These are phyloP conservation scores for Hypholoma fasciculare DNA, from an alignment of 768 basidiomycete genomes.

Conservation along the genomic window DNA sequence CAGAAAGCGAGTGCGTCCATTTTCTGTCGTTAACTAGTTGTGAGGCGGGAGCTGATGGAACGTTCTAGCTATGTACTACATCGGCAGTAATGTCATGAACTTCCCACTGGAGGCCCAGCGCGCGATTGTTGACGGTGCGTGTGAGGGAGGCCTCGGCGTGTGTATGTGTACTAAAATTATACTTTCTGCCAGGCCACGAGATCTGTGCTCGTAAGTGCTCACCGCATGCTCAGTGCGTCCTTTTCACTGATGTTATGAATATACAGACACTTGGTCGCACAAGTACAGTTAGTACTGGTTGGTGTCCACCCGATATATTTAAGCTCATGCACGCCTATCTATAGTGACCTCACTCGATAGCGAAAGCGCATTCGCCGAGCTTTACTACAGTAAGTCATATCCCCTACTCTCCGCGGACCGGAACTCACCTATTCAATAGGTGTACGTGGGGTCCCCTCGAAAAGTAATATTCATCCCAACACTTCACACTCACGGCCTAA, in stretches of 20 bases:
- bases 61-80: slow-evolving; percentile 56
- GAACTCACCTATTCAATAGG: not conserved
- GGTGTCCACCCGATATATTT: not conserved
- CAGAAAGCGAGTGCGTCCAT: slow-evolving; percentile 58
- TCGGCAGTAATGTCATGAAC: slow-evolving; percentile 57
- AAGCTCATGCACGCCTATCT: not conserved
- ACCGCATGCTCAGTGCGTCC: too few species aligned
- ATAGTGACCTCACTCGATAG: slow-evolving; percentile 62
- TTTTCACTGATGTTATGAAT: too few species aligned
- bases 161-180: not conserved
- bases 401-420: not conserved
- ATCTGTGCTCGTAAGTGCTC: slow-evolving; percentile 55
- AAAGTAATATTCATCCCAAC: slow-evolving; percentile 13
- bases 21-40: not conserved
- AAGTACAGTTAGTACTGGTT: slow-evolving; percentile 42
- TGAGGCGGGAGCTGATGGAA: too few species aligned
- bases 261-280: slow-evolving; percentile 56
- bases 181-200: slow-evolving; percentile 42
- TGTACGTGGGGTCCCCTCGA: slow-evolving; percentile 4
- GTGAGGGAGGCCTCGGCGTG: slow-evolving; percentile 1
- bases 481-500: not conserved
- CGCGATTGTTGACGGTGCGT: slow-evolving; percentile 46
- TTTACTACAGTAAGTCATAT: slow-evolving; percentile 64
- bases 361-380: slow-evolving; percentile 71
- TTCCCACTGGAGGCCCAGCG: slow-evolving; percentile 60